phyloP scores from a whole-genome alignment of 805 yeast species.

The Ogataea corticis region DNA sequence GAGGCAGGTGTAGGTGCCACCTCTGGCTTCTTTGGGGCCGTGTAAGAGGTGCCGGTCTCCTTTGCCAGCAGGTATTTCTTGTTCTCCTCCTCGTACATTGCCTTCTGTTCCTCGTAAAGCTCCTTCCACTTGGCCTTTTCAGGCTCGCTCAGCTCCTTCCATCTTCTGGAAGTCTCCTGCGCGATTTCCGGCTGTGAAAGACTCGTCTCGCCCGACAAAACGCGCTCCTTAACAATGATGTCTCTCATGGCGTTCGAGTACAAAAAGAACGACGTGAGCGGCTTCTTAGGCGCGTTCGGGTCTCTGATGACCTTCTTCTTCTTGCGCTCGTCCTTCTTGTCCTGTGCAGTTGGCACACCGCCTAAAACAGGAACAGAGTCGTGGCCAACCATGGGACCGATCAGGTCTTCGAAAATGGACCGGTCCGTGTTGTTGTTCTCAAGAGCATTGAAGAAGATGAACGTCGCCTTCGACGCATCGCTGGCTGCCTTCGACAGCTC shows the following conservation, averaged over 20 bases:
- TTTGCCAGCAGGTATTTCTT: constrained; percentile 32
- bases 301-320: constrained; percentile 58
- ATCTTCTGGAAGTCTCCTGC: constrained; percentile 71
- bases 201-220: constrained; percentile 56
- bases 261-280: constrained; percentile 81
- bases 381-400: constrained; percentile 34
- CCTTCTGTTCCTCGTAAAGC: constrained; percentile 49
- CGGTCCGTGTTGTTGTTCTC: constrained; percentile 43
- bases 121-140: constrained; percentile 76
- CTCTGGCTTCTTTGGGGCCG: constrained; percentile 30
- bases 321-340: constrained; percentile 46
- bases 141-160: constrained; percentile 70
- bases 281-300: constrained; percentile 95
- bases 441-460: constrained; percentile 67
- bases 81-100: constrained; percentile 33
- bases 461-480: constrained; percentile 78
- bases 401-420: constrained; percentile 24
- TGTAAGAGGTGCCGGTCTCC: constrained; percentile 30
- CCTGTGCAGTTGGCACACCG: constrained; percentile 32
- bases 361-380: constrained; percentile 20
- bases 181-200: constrained; percentile 77
- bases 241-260: constrained; percentile 76
- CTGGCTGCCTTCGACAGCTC: constrained; percentile 85
- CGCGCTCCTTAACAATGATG: constrained; percentile 67
- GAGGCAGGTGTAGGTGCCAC: constrained; percentile 24